phyloP scores from a whole-genome alignment of 1,284 basidiomycete genomes.

The Cutaneotrichosporon dermatis region DNA sequence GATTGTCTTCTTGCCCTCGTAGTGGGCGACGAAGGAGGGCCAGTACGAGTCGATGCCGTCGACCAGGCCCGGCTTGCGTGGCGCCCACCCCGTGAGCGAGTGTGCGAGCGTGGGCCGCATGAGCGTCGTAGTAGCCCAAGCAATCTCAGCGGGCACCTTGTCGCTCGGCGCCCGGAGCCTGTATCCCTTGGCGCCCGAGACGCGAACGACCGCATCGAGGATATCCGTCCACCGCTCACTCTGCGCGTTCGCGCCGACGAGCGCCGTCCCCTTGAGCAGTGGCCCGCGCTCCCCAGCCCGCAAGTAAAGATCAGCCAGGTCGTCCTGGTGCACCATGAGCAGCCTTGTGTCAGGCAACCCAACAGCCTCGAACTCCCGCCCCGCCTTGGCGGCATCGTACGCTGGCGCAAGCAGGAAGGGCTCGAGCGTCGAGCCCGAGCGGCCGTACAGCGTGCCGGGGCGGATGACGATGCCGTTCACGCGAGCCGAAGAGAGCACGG shows the following conservation, averaged over 20 bases:
- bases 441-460: constrained; percentile 45
- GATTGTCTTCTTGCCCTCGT: constrained; percentile 22
- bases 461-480: constrained; percentile 32
- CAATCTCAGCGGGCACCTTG: constrained; percentile 42
- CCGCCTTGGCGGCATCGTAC: constrained; percentile 43
- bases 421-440: constrained; percentile 44
- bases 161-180: constrained; percentile 18
- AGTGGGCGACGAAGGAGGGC: constrained; percentile 18
- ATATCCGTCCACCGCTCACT: constrained; percentile 54
- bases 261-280: constrained; percentile 50
- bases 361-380: constrained; percentile 44
- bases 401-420: constrained; percentile 46
- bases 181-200: constrained; percentile 47
- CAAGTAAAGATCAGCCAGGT: constrained; percentile 55
- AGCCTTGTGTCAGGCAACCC: constrained; percentile 51
- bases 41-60: constrained; percentile 55
- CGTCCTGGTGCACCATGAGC: constrained; percentile 54
- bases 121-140: constrained; percentile 18
- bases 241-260: constrained; percentile 53
- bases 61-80: constrained; percentile 52
- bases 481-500: constrained; percentile 33
- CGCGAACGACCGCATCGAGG: constrained; percentile 50
- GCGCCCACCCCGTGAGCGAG: constrained; percentile 54
- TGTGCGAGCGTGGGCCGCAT: constrained; percentile 53
- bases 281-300: constrained; percentile 51